phyloP scores from a whole-genome alignment of 1,284 basidiomycete genomes.

The Austroboletus novae-zelandiae region DNA sequence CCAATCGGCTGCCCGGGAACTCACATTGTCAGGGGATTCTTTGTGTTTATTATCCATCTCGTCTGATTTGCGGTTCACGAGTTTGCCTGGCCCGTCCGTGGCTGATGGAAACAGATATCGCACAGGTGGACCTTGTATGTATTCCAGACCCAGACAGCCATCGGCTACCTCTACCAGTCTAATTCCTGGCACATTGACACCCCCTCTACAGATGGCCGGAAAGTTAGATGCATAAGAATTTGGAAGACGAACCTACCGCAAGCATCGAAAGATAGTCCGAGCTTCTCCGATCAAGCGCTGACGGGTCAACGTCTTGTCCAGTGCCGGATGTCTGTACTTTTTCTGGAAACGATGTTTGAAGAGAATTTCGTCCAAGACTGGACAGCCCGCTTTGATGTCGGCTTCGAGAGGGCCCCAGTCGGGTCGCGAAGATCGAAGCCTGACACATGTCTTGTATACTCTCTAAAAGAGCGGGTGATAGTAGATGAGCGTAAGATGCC shows the following conservation, averaged over 20 bases:
- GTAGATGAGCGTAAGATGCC: constrained; percentile 24
- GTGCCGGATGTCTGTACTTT: constrained; percentile 82
- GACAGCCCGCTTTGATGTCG: constrained; percentile 26
- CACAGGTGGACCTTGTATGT: constrained; percentile 85
- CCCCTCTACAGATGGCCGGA: no score
- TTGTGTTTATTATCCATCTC: not conserved
- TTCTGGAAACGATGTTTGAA: constrained; percentile 94
- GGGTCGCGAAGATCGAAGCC: constrained; percentile 30
- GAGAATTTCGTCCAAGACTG: constrained; percentile 47
- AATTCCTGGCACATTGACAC: constrained; percentile 86
- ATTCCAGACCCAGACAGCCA: constrained; percentile 87
- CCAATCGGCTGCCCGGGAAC: constrained; percentile 43
- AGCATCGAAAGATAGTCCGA: constrained; percentile 79
- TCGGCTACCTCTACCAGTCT: constrained; percentile 81
- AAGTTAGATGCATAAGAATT: no score
- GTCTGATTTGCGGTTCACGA: constrained; percentile 9
- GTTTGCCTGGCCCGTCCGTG: constrained; percentile 51
- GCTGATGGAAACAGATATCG: constrained; percentile 72
- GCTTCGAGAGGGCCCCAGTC: constrained; percentile 27
- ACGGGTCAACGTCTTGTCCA: constrained; percentile 80
- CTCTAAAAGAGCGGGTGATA: constrained; percentile 69
- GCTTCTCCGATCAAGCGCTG: constrained; percentile 86
- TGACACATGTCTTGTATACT: constrained; percentile 68
- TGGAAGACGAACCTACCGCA: constrained; percentile 46
- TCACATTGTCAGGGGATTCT: constrained; percentile 5